These are phyloP conservation scores for Solanum chiquidenum DNA, from an alignment of 257 asterid genomes.

Conservation along the genomic window DNA sequence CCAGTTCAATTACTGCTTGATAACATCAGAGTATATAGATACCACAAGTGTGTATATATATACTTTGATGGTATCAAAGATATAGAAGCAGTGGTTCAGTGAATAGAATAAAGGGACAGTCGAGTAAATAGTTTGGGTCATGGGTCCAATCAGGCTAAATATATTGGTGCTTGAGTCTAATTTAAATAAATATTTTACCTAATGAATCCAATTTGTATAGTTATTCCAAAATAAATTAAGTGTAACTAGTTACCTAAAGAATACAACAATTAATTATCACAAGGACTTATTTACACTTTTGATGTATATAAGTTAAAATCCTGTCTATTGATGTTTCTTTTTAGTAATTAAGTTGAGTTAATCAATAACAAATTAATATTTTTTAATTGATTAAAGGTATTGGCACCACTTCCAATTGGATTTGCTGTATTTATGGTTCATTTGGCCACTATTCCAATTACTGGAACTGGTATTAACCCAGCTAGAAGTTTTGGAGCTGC, in stretches of 20 bases:
- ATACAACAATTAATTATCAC: background rate
- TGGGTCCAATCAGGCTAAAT: background rate
- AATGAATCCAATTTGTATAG: too few species aligned
- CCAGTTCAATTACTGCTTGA: too few species aligned
- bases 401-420: conserved; percentile 80
- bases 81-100: too few species aligned
- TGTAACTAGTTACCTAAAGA: background rate
- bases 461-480: conserved; percentile 70
- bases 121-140: background rate
- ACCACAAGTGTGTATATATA: accelerated
- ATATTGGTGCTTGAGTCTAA: too few species aligned
- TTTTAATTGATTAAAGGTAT: conserved; percentile 22
- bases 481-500: conserved; percentile 73
- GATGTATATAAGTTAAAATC: background rate
- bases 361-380: background rate
- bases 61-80: too few species aligned
- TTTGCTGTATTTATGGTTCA: conserved; percentile 74
- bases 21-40: too few species aligned
- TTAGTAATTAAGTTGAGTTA: background rate
- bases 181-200: too few species aligned
- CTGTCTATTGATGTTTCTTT: background rate
- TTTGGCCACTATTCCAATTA: conserved; percentile 59
- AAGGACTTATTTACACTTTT: background rate
- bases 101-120: too few species aligned
- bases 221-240: background rate